Evolutionary conservation across 2,329 filamentous ascomycete species (phyloP).

Genomic region (Clonostachys byssicola): DNA sequence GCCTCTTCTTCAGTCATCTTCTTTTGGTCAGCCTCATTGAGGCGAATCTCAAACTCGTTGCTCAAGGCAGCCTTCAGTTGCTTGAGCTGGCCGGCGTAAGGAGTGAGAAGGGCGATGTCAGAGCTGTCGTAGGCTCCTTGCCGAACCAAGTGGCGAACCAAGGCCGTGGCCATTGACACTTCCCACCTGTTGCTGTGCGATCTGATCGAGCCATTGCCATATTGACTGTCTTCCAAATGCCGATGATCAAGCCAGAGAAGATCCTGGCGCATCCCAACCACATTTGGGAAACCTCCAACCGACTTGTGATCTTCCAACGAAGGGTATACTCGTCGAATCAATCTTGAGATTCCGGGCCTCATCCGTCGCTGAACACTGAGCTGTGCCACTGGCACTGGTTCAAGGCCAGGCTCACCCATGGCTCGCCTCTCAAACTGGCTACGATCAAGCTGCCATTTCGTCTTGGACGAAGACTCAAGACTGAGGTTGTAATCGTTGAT

Average conservation of each 20-base stretch:
- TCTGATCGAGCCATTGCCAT: constrained; percentile 24
- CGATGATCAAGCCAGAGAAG: constrained; percentile 60
- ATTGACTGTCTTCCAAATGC: constrained; percentile 31
- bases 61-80: constrained; percentile 41
- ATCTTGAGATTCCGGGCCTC: constrained; percentile 55
- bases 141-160: constrained; percentile 61
- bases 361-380: constrained; percentile 61
- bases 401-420: not conserved
- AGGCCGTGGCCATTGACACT: constrained; percentile 18
- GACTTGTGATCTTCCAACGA: constrained; percentile 43
- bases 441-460: constrained; percentile 48
- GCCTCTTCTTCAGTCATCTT: constrained; percentile 31
- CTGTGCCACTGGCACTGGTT: constrained; percentile 18
- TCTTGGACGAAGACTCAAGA: constrained; percentile 42
- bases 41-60: constrained; percentile 51
- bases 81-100: constrained; percentile 55
- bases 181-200: constrained; percentile 57
- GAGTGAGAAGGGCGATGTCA: constrained; percentile 69
- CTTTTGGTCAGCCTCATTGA: constrained; percentile 59
- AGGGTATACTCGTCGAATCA: constrained; percentile 56
- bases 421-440: constrained; percentile 57
- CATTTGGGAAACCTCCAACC: constrained; percentile 34
- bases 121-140: constrained; percentile 56
- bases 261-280: constrained; percentile 46
- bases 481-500: constrained; percentile 51